Conservation (phyloP, 2,329 filamentous ascomycete genomes). For the Aspergillus melleus region DNA sequence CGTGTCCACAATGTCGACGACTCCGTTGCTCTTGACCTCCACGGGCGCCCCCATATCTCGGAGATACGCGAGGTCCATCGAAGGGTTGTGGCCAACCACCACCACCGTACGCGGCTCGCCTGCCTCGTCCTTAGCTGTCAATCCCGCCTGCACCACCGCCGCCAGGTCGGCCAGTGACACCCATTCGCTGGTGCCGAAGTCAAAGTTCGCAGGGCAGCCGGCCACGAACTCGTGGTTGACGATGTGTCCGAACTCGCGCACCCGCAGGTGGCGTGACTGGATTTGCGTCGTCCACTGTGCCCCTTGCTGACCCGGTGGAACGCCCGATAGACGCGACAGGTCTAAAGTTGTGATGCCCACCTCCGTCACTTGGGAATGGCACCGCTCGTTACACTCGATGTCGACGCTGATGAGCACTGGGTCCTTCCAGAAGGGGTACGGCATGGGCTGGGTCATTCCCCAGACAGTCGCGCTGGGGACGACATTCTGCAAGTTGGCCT, state of each 20-base stretch:
- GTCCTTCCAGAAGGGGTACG: slow-evolving; percentile 52
- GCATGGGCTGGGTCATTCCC: slow-evolving; percentile 47
- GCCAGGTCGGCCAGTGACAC: slow-evolving; percentile 50
- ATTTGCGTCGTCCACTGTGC: slow-evolving; percentile 68
- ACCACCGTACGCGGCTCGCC: slow-evolving; percentile 59
- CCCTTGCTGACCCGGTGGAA: slow-evolving; percentile 59
- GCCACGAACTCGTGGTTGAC: slow-evolving; percentile 67
- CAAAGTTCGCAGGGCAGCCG: slow-evolving; percentile 78
- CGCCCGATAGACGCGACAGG: slow-evolving; percentile 59
- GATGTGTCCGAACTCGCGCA: slow-evolving; percentile 66
- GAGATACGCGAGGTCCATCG: slow-evolving; percentile 69
- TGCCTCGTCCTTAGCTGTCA: slow-evolving; percentile 53
- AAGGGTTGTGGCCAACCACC: slow-evolving; percentile 75
- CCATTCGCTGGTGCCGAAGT: slow-evolving; percentile 62
- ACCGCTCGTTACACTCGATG: slow-evolving; percentile 74
- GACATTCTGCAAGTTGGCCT: not conserved
- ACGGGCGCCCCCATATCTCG: slow-evolving; percentile 62
- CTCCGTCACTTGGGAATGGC: slow-evolving; percentile 71
- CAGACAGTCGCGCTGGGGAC: slow-evolving; percentile 33
- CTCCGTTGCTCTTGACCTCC: slow-evolving; percentile 30
- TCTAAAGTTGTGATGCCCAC: slow-evolving; percentile 82
- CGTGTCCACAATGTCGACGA: slow-evolving; percentile 72
- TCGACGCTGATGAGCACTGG: slow-evolving; percentile 78
- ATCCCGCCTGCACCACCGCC: slow-evolving; percentile 53
- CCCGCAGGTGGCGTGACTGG: slow-evolving; percentile 71